A percentile compares a stretch with the other conserved stretches of the same genome.
These are phyloP conservation scores for Fusarium floridanum DNA, from an alignment of 2,329 filamentous ascomycete species.

Conservation along the genomic window DNA sequence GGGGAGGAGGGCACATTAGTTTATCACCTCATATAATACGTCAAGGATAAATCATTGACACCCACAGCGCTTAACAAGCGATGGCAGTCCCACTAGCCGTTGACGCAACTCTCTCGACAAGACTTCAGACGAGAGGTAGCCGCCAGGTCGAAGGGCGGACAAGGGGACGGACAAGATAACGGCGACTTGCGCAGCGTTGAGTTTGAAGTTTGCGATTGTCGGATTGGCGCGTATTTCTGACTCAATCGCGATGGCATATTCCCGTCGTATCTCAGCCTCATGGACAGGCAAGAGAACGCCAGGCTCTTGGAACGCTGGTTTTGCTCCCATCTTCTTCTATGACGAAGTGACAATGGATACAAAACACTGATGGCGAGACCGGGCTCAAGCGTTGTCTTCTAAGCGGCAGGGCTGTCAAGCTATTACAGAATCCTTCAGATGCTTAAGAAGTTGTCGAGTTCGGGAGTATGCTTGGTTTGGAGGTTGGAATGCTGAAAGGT, in stretches of 20 bases:
- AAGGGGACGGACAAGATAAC: not conserved
- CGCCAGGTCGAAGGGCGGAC: not conserved
- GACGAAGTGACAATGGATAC: not conserved
- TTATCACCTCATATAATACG: too few species aligned
- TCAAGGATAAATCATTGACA: not conserved
- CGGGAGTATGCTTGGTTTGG: not conserved
- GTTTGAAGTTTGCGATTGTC: not conserved
- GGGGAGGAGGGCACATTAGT: not conserved
- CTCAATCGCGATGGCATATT: not conserved
- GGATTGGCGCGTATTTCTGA: not conserved
- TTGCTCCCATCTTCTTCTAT: not conserved
- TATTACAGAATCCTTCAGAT: not conserved
- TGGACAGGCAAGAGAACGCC: not conserved
- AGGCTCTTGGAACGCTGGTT: not conserved
- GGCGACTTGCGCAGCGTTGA: not conserved
- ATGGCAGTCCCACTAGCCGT: not conserved
- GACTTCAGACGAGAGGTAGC: not conserved
- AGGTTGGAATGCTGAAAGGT: not conserved
- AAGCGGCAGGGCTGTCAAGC: not conserved
- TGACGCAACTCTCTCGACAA: not conserved
- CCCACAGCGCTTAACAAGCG: not conserved
- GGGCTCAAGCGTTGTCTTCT: not conserved
- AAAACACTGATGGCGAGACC: not conserved
- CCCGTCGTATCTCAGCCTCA: not conserved
- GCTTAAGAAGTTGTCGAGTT: not conserved